These are phyloP conservation scores for Pichia kluyveri DNA, from an alignment of 805 yeast genomes.

Conservation along the genomic window DNA sequence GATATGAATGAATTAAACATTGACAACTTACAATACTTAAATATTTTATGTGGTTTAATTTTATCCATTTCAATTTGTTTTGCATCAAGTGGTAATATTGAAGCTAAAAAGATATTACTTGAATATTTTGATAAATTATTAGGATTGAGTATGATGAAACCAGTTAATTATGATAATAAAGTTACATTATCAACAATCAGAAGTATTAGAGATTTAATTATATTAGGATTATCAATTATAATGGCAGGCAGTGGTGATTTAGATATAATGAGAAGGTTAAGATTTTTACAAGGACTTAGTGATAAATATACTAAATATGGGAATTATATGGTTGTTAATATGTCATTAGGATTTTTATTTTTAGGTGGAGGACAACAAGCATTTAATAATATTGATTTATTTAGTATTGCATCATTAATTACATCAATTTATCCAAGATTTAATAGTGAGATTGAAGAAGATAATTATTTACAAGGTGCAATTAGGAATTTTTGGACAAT, in stretches of 20 bases:
- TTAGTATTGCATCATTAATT: constrained; percentile 61
- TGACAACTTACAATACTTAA: constrained; percentile 53
- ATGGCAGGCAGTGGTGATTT: constrained; percentile 93
- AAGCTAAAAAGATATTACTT: constrained; percentile 48
- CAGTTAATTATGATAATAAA: constrained; percentile 46
- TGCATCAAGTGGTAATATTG: constrained; percentile 58
- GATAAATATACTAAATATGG: constrained; percentile 43
- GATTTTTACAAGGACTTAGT: constrained; percentile 57
- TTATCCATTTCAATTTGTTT: constrained; percentile 64
- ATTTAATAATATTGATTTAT: constrained; percentile 45
- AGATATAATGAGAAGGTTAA: constrained; percentile 60
- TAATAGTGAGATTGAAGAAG: constrained; percentile 31
- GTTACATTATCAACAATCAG: constrained; percentile 46
- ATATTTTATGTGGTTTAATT: constrained; percentile 66
- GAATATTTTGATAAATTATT: constrained; percentile 45
- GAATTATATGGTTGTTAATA: constrained; percentile 64
- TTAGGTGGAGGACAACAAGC: constrained; percentile 92
- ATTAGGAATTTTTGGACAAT: constrained; percentile 86
- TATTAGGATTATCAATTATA: constrained; percentile 58
- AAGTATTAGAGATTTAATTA: constrained; percentile 48
- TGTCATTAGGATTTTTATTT: constrained; percentile 81
- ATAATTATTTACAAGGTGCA: constrained; percentile 68
- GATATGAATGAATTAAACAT: constrained; percentile 35
- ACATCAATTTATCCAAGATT: constrained; percentile 73
- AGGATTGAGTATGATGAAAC: constrained; percentile 32